Base-by-base conservation (phyloP, 1,284 basidiomycete species). In the Puccinia polysora region DNA sequence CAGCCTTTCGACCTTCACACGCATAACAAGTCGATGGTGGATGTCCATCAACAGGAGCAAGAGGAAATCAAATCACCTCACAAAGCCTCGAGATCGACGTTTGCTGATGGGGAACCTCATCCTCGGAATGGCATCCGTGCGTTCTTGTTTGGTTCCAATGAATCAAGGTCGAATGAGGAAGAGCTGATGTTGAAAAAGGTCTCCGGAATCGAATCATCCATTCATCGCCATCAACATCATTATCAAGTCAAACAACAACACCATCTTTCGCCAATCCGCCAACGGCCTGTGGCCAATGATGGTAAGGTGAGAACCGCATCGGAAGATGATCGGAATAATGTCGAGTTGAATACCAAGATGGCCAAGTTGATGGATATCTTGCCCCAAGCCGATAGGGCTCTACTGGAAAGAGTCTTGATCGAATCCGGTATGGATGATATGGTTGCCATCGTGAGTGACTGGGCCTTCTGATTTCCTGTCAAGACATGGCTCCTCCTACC, bases 381-480 rank as follows among this genome's bases (percentile, higher is more conserved):
- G 14, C 67, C 67, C 12, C 7, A 34, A 3, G 67, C 67, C 23
- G 38, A 49, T 20, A 38, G 32, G 2, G 7, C 3, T 8, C 2
- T n/a, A 7, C 32, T 69, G 5, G 23, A 30, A 8, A 23, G 50
- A 49, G 20, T 69, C n/a, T 18, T 69, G 2, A 25, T 59, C n/a
- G 55, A 50, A n/a, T 34, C 58, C 8, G 45, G 59, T 34, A 25
- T 47, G 10, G 67, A 69, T 34, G 67, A 69, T 15, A 23, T 69
- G 28, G 55, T 43, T 34, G 34, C 67, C 20, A 69, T 69, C 55
- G 67, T 69, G 18, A 7, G 58, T 25, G n/a, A n/a, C n/a, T n/a
- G n/a, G n/a, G n/a, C n/a, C n/a, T n/a, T n/a, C n/a, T n/a, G n/a
- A n/a, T n/a, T n/a, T n/a, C n/a, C n/a, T n/a, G n/a, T n/a, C n/a